These are phyloP conservation scores for Xylaria curta DNA, from an alignment of 495 filamentous ascomycete genomes.

Conservation along the genomic window DNA sequence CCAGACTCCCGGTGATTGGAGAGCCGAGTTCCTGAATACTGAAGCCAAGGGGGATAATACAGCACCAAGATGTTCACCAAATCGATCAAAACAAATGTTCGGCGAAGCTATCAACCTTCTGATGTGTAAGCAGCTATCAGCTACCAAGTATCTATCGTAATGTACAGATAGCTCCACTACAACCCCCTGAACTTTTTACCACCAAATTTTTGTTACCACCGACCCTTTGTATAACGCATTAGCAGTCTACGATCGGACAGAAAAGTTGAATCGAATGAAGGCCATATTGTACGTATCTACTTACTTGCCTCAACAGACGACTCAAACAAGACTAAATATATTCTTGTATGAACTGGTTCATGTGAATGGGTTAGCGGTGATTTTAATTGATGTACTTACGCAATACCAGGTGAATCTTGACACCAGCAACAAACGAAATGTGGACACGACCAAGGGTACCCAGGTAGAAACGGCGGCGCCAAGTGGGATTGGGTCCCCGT, in stretches of 20 bases:
- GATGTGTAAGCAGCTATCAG: conserved; percentile 13
- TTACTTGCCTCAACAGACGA: not conserved
- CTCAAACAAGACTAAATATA: not conserved
- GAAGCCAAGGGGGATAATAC: not conserved
- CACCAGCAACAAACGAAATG: conserved; percentile 10
- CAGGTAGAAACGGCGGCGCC: conserved; percentile 6
- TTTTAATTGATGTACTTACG: not conserved
- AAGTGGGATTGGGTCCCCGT: conserved; percentile 17
- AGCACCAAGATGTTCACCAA: not conserved
- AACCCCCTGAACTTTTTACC: not conserved
- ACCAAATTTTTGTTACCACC: too few relatives aligned
- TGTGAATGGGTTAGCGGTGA: not conserved
- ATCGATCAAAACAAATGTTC: not conserved
- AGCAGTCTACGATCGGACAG: too few relatives aligned
- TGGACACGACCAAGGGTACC: not conserved
- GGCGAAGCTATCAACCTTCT: not conserved
- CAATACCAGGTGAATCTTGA: not conserved
- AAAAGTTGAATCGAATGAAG: too few relatives aligned
- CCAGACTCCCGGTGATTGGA: not conserved
- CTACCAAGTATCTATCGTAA: not conserved
- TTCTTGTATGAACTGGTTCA: not conserved
- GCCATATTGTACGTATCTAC: too few relatives aligned
- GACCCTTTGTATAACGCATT: too few relatives aligned
- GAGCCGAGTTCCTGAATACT: not conserved
- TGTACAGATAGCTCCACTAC: conserved; percentile 10